Base-by-base conservation (phyloP, 2,329 filamentous ascomycete genomes). In the Ceratocystis cacaofunesta region DNA sequence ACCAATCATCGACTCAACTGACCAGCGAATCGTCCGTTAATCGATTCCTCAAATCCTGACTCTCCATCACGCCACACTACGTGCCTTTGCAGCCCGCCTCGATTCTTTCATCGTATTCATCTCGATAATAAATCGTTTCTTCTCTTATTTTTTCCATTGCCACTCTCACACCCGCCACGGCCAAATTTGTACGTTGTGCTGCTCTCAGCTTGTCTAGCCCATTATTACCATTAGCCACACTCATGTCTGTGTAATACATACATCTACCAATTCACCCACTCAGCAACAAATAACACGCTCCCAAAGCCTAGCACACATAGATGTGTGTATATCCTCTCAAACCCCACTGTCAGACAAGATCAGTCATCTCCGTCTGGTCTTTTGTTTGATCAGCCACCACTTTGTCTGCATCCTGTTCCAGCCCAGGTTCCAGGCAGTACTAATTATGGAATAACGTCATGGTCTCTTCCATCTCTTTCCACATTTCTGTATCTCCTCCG, bases 361-460 rank as follows among this genome's bases (percentile, higher is more conserved):
- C 22, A 61, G 32, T 43, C 41, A 61, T 61, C 30, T 25, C 32
- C 46, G 44, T 44, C 25, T 30, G 48, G 61, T 63, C 62, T 32
- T 28, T 28, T 57, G 52, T 57, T 57, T 57, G 52, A 57, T 57
- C 52, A 30, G 52, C 52, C 52, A 57, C 52, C 52, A 30, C 52
- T 30, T 32, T 57, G 52, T 57, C 15, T 57, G 22, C 5, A 15
- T 57, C 28, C 52, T 32, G 52, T 57, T 57, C 25, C 52, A 57
- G 25, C 52, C 28, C 52, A 15, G 52, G 52, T 30, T 57, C n/a
- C 25, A 57, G 52, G 28, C 25, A 57, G 52, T 30, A 17, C 52
- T 57, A 30, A 57, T 57, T 57, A n/a, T 57, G 52, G 52, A 57
- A 57, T 57, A 57, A 57, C 52, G 52, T 32, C 52, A 30, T 57